These are phyloP conservation scores for Prunus dulcis DNA, from an alignment of 306 rosid genomes.

Conservation along the genomic window DNA sequence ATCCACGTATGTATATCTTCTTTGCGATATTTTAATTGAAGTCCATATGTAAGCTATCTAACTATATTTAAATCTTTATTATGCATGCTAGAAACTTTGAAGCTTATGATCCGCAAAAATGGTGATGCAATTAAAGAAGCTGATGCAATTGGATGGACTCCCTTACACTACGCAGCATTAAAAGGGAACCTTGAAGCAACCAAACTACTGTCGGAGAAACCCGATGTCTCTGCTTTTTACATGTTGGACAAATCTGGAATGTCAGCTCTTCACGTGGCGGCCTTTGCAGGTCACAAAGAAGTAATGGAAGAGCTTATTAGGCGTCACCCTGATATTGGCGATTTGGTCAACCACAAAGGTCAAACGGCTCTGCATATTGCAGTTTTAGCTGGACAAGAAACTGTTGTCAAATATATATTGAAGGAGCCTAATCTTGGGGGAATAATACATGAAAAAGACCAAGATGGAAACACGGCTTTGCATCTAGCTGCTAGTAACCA, in stretches of 20 bases:
- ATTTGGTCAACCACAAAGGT: neutral
- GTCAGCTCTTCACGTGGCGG: conserved; percentile 17
- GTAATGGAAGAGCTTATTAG: neutral
- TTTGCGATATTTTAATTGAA: too few relatives aligned
- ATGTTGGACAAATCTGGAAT: neutral
- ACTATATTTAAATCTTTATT: too few relatives aligned
- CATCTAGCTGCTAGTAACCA: conserved; percentile 10
- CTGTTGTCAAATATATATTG: neutral
- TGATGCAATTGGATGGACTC: conserved; percentile 9
- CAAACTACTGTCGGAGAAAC: neutral
- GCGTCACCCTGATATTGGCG: neutral
- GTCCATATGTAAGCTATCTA: too few relatives aligned
- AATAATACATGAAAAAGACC: conserved; percentile 11
- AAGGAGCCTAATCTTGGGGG: neutral
- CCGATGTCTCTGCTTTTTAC: neutral
- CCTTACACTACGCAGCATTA: conserved; percentile 12
- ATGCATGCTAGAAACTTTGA: neutral
- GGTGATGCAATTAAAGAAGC: neutral
- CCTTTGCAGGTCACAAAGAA: neutral
- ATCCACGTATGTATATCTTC: too few relatives aligned
- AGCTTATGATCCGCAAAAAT: neutral
- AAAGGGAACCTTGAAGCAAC: neutral
- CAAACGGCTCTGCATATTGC: conserved; percentile 9
- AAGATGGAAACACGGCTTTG: neutral
- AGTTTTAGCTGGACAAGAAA: neutral